These are phyloP conservation scores for Brassica juncea DNA, from an alignment of 345 rosid genomes.

Conservation along the genomic window DNA sequence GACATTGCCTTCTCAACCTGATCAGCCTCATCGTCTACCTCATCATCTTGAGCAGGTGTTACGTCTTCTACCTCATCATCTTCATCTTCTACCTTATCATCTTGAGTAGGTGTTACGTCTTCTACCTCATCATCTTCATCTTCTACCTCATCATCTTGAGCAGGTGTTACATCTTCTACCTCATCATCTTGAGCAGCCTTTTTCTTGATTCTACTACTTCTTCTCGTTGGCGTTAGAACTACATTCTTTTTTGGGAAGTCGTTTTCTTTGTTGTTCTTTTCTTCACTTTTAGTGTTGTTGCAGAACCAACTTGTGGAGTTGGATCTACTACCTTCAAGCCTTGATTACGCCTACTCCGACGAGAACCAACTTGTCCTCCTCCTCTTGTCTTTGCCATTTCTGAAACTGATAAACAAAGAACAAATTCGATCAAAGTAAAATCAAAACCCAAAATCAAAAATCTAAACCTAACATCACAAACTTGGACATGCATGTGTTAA, in stretches of 20 bases:
- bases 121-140: not conserved
- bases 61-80: not conserved
- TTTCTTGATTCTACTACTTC: not conserved
- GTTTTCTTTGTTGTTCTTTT: not conserved
- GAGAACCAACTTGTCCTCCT: constrained; percentile 15
- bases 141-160: not conserved
- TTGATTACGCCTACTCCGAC: constrained; percentile 1
- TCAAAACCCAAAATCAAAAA: not conserved
- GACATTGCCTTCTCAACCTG: not conserved
- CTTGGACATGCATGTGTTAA: not conserved
- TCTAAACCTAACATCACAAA: not conserved
- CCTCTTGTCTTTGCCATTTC: constrained; percentile 10
- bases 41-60: too few relatives aligned
- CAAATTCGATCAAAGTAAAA: not conserved
- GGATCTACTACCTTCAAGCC: not conserved
- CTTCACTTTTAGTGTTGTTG: not conserved
- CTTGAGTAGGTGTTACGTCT: too few relatives aligned
- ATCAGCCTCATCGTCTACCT: not conserved
- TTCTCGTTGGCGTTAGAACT: not conserved
- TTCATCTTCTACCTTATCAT: not conserved
- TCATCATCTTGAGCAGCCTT: not conserved
- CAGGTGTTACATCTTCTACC: not conserved
- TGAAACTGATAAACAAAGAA: not conserved
- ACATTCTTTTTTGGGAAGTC: not conserved
- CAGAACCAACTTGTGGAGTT: not conserved